Conservation (phyloP, 192 early-diverging fungal genomes). For the Haplosporangium gracile region DNA sequence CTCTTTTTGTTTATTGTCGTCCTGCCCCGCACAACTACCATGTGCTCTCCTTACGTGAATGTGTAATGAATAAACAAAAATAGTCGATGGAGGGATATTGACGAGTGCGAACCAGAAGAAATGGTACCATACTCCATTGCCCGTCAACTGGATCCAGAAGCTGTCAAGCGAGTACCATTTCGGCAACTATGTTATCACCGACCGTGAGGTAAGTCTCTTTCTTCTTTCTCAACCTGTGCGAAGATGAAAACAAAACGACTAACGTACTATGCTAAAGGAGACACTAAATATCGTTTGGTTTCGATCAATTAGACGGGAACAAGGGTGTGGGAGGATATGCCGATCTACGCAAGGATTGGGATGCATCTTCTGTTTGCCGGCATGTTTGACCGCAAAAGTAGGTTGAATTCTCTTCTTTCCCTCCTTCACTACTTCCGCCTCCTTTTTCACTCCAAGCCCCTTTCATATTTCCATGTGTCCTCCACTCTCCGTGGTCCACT, state of each 20-base stretch:
- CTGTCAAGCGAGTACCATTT: slow-evolving; percentile 57
- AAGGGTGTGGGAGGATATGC: slow-evolving; percentile 65
- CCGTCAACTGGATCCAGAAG: slow-evolving; percentile 58
- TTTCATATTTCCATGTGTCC: neutral
- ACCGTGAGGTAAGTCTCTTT: slow-evolving; percentile 42
- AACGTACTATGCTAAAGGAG: neutral
- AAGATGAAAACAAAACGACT: neutral
- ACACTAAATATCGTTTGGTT: neutral
- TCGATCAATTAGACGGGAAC: slow-evolving; percentile 41
- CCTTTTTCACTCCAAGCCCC: neutral
- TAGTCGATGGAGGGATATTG: slow-evolving; percentile 50
- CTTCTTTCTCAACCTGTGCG: neutral
- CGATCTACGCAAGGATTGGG: slow-evolving; percentile 64
- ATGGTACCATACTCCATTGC: slow-evolving; percentile 46
- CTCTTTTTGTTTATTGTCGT: neutral
- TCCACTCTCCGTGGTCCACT: neutral
- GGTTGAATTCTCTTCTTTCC: neutral
- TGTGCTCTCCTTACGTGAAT: neutral
- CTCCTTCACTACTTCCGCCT: neutral
- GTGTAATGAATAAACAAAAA: neutral
- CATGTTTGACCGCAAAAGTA: slow-evolving; percentile 56
- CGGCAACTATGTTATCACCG: slow-evolving; percentile 57
- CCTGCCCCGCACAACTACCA: too few species aligned
- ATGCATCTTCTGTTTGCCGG: slow-evolving; percentile 66
- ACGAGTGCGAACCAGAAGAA: slow-evolving; percentile 52